Evolutionary conservation across 2,329 filamentous ascomycete species (phyloP), one percentile per base, ranked within the genome.

Genomic region (Botrytis squamosa): DNA sequence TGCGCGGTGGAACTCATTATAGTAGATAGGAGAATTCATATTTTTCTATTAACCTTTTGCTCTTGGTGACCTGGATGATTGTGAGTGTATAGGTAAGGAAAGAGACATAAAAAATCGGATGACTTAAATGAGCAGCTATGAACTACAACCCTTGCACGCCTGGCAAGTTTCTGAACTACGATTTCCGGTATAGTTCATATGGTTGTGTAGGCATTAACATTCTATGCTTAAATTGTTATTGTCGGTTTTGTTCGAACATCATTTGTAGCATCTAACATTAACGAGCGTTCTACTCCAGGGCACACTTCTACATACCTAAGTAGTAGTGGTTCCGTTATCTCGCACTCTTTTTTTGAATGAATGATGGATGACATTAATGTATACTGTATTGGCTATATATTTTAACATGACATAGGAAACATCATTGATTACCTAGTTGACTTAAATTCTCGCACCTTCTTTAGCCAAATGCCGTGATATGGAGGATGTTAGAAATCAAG

Each of bases 281-380:
- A 44, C 6, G 16, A 18, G 14, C 3, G 29, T 57, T 29, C 52
- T 33, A 55, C 0, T 29, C 14, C 6, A 57, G 3, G 29, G 1
- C 16, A 57, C 16, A 18, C 18, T 18, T 4, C n/a, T 16, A 57
- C 6, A 57, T 18, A n/a, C 1, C 25, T 52, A 29, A 29, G 29
- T 29, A 29, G 8, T 10, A 22, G 2, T n/a, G 16, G 49, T n/a
- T 55, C 5, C 25, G 49, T 52, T 14, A 8, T n/a, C 5, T 25
- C 12, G 12, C 4, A 14, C 10, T 16, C 1, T n/a, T 3, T n/a
- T n/a, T 2, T 16, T n/a, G 4, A n/a, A 55, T n/a, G 12, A n/a
- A 6, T 14, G 25, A 16, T n/a, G 5, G 12, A 7, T 16, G 20
- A 10, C 46, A 10, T 4, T 22, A 10, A 46, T 22, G 0, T 22